Conservation (phyloP, 2,329 filamentous ascomycete species). For the Monilinia aucupariae region DNA sequence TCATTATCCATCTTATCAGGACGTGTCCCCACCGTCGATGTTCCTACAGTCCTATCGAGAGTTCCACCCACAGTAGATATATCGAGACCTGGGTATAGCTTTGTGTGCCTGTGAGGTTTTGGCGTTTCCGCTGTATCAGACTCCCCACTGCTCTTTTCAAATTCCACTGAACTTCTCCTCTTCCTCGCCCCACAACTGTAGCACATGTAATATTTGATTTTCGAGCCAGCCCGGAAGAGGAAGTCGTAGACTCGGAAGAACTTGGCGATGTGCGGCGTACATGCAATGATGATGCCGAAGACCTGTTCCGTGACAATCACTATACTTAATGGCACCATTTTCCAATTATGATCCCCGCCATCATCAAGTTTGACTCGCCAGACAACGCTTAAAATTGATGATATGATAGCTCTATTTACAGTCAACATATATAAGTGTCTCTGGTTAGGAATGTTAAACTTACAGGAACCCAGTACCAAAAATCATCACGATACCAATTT, state of each 20-base stretch:
- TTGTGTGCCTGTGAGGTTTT: background rate
- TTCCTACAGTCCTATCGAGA: background rate
- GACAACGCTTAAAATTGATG: background rate
- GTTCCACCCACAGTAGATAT: background rate
- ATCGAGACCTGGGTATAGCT: background rate
- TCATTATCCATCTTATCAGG: background rate
- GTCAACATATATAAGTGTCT: background rate
- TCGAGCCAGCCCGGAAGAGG: background rate
- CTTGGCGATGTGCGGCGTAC: background rate
- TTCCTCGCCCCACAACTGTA: background rate
- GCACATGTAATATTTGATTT: background rate
- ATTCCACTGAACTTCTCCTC: background rate
- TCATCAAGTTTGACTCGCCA: background rate
- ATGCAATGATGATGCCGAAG: background rate
- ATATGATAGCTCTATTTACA: background rate
- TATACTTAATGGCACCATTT: accelerated
- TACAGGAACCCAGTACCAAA: background rate
- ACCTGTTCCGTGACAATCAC: background rate
- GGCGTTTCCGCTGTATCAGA: background rate
- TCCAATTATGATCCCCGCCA: background rate
- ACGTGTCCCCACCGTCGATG: background rate
- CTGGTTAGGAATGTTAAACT: no score
- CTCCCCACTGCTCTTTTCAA: background rate
- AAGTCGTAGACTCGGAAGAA: background rate
- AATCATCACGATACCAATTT: background rate